Conservation (phyloP, 768 basidiomycete species). For the Podaxis sp. region DNA sequence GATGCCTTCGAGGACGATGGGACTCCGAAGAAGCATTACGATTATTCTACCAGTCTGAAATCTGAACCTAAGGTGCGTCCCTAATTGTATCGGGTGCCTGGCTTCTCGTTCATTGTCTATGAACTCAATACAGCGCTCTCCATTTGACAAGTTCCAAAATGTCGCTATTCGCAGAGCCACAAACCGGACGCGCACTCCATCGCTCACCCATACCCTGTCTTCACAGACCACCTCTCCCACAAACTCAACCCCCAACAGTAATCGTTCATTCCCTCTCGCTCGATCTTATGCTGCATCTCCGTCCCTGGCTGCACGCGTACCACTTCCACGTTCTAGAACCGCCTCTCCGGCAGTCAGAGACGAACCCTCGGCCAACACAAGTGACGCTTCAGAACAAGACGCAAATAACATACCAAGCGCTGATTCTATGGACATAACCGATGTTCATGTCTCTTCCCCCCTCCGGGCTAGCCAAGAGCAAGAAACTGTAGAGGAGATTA, state of each 20-base stretch:
- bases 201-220: slow-evolving; percentile 60
- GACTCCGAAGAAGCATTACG: slow-evolving; percentile 53
- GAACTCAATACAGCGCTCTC: slow-evolving; percentile 48
- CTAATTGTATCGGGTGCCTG: not conserved
- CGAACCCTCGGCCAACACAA: slow-evolving; percentile 19
- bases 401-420: slow-evolving; percentile 34
- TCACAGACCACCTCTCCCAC: slow-evolving; percentile 59
- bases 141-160: slow-evolving; percentile 63
- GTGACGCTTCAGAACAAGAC: slow-evolving; percentile 27
- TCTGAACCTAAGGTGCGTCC: slow-evolving; percentile 58
- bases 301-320: slow-evolving; percentile 41
- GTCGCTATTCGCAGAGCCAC: slow-evolving; percentile 55
- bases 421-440: slow-evolving; percentile 55
- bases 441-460: slow-evolving; percentile 47
- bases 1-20: slow-evolving; percentile 31
- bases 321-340: slow-evolving; percentile 52
- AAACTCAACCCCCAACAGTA: slow-evolving; percentile 65
- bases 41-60: slow-evolving; percentile 59
- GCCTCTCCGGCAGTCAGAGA: slow-evolving; percentile 43
- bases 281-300: slow-evolving; percentile 46
- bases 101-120: not conserved
- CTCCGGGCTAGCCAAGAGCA: slow-evolving; percentile 23
- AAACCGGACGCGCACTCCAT: slow-evolving; percentile 60
- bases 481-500: slow-evolving; percentile 26
- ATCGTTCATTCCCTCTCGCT: slow-evolving; percentile 40